These are phyloP conservation scores for Farysia itapuensis DNA, from an alignment of 1,284 basidiomycete species.

Conservation along the genomic window DNA sequence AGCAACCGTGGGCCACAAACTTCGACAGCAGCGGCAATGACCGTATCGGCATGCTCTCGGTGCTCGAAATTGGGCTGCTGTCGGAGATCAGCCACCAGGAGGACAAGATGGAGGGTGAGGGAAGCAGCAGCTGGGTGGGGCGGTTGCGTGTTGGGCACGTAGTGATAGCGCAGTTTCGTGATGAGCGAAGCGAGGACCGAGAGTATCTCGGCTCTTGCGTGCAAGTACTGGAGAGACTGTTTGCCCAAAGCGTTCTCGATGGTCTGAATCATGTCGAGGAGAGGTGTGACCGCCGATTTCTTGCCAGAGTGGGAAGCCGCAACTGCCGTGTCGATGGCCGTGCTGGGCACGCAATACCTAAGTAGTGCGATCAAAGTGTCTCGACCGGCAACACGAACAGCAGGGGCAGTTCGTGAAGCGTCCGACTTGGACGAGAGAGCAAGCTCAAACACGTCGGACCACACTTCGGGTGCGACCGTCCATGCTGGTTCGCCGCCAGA, in stretches of 20 bases:
- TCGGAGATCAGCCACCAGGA: constrained; percentile 74
- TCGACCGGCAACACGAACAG: constrained; percentile 46
- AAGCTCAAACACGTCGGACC: constrained; percentile 39
- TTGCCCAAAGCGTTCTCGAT: constrained; percentile 51
- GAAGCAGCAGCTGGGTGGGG: constrained; percentile 65
- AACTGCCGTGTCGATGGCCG: constrained; percentile 37
- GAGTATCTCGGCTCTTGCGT: constrained; percentile 50
- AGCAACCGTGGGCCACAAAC: constrained; percentile 82
- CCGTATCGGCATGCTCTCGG: constrained; percentile 82
- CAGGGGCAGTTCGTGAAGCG: constrained; percentile 41
- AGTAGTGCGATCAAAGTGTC: constrained; percentile 46
- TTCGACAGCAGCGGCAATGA: constrained; percentile 78
- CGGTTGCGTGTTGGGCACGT: constrained; percentile 55
- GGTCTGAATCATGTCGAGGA: constrained; percentile 40
- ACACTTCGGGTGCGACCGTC: constrained; percentile 38
- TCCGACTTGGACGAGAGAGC: constrained; percentile 50
- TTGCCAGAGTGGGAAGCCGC: constrained; percentile 19
- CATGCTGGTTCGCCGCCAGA: constrained; percentile 36
- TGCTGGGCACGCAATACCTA: constrained; percentile 52
- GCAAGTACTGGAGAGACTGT: constrained; percentile 51
- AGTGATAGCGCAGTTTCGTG: constrained; percentile 44
- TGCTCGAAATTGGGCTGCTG: constrained; percentile 81
- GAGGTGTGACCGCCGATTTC: constrained; percentile 18
- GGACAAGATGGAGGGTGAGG: constrained; percentile 74
- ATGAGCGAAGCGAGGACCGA: constrained; percentile 49